Conservation (phyloP, 208 protist genomes). For the Leishmania martiniquensis region DNA sequence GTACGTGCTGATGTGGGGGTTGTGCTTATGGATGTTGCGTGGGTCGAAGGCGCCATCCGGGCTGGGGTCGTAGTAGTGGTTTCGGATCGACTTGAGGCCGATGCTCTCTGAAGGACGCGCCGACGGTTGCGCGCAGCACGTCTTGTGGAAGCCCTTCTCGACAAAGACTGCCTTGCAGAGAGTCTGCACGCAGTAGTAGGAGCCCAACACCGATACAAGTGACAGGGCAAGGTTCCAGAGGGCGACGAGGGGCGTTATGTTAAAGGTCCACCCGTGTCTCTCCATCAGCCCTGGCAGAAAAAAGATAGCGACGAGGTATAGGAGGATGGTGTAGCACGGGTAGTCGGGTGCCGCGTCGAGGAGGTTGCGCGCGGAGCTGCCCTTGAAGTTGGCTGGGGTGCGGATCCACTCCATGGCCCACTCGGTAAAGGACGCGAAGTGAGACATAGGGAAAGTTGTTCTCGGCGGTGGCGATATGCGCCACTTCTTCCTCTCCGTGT, state of each 20-base stretch:
- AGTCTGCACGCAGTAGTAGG: constrained; percentile 26
- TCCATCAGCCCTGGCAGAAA: constrained; percentile 63
- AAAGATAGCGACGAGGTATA: constrained; percentile 66
- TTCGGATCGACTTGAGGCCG: constrained; percentile 18
- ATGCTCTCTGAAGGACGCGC: constrained; percentile 33
- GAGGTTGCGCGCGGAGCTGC: constrained; percentile 32
- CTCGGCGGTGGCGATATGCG: too few relatives aligned
- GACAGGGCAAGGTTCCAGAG: constrained; percentile 84
- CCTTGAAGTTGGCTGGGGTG: constrained; percentile 41
- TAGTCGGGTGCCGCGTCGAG: constrained; percentile 50
- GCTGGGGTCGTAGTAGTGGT: constrained; percentile 43
- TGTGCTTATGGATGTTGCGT: constrained; percentile 25
- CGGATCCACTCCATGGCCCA: constrained; percentile 21
- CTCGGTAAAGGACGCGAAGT: background rate
- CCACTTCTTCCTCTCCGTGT: background rate
- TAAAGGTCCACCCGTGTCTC: constrained; percentile 36
- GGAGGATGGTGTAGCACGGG: constrained; percentile 31
- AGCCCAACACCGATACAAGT: constrained; percentile 65
- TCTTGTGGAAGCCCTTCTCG: constrained; percentile 25
- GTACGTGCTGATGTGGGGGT: constrained; percentile 28
- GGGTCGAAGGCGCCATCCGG: constrained; percentile 32
- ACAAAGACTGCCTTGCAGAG: constrained; percentile 41
- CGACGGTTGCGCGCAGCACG: constrained; percentile 38
- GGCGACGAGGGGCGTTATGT: constrained; percentile 30
- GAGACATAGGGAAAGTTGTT: background rate